Percentiles rank a stretch among this genome's conserved stretches.
Conservation (phyloP, 2,329 filamentous ascomycete genomes). For the Aschersonia sp. region DNA sequence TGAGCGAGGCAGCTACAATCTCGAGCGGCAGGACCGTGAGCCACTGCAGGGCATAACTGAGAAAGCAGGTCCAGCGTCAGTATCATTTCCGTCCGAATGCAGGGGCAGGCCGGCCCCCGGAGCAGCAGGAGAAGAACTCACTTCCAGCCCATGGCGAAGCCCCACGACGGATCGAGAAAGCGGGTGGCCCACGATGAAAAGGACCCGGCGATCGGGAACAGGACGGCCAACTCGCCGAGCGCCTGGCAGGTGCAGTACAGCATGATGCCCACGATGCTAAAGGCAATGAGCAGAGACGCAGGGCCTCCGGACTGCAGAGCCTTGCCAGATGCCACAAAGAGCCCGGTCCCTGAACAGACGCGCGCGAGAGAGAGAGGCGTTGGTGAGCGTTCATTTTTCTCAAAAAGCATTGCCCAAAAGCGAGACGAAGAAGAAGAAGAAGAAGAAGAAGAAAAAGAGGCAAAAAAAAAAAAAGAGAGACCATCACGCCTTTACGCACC, state of each 20-base stretch:
- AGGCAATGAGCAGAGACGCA: slow-evolving; percentile 65
- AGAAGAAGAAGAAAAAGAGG: background rate
- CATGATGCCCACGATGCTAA: slow-evolving; percentile 68
- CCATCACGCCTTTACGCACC: slow-evolving; percentile 27
- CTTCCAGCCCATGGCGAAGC: slow-evolving; percentile 93
- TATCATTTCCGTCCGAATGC: background rate
- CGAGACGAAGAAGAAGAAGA: too few species aligned
- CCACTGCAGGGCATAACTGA: slow-evolving; percentile 76
- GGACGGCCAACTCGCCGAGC: slow-evolving; percentile 77
- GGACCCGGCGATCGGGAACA: slow-evolving; percentile 82
- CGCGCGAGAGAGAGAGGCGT: background rate
- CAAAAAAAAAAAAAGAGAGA: background rate
- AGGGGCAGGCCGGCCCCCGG: background rate
- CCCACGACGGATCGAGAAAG: slow-evolving; percentile 88
- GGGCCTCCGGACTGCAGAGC: slow-evolving; percentile 61
- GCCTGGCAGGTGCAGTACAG: slow-evolving; percentile 86
- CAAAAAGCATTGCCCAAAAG: too few species aligned
- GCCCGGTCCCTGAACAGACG: slow-evolving; percentile 37
- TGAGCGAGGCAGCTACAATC: slow-evolving; percentile 75
- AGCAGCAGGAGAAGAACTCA: slow-evolving; percentile 23
- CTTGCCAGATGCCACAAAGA: slow-evolving; percentile 72
- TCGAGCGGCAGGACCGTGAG: slow-evolving; percentile 70
- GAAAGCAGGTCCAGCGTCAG: slow-evolving; percentile 1
- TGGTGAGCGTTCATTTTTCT: too few species aligned
- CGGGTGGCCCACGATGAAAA: slow-evolving; percentile 87